Percentiles rank a stretch among this genome's conserved stretches.
phyloP scores from a whole-genome alignment of 2,329 filamentous ascomycete species.

The Sporothrix pseudoabietina region DNA sequence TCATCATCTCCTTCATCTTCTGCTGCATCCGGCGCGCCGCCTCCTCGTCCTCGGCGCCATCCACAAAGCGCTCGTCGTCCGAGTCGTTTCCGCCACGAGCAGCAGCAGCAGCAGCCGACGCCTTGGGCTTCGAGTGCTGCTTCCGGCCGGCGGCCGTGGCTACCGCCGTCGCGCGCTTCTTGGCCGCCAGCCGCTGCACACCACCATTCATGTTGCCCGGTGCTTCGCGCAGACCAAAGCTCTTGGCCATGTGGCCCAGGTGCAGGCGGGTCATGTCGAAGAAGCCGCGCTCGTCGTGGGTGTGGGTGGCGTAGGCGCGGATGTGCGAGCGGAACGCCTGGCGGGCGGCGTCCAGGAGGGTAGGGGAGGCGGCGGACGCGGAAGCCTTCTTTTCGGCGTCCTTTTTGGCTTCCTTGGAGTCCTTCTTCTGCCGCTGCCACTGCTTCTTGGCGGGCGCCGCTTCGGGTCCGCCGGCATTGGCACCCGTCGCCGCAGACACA shows the following conservation, averaged over 20 bases:
- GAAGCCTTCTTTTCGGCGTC: neutral
- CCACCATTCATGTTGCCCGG: constrained; percentile 76
- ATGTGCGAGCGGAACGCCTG: constrained; percentile 91
- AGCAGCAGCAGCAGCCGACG: neutral
- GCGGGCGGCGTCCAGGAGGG: constrained; percentile 74
- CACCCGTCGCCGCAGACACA: neutral
- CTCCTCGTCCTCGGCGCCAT: constrained; percentile 55
- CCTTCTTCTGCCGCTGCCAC: constrained; percentile 21
- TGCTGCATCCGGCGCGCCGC: constrained; percentile 58
- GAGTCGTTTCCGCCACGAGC: constrained; percentile 35
- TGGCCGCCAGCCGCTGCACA: constrained; percentile 49
- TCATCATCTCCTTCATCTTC: constrained; percentile 39
- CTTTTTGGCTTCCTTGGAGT: constrained; percentile 15
- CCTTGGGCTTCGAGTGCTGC: constrained; percentile 11
- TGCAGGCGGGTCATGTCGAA: constrained; percentile 94
- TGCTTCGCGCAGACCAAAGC: constrained; percentile 84
- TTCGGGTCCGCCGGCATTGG: constrained; percentile 30
- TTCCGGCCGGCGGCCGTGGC: constrained; percentile 32
- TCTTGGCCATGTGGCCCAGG: constrained; percentile 90
- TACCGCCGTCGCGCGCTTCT: constrained; percentile 32
- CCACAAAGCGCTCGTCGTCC: constrained; percentile 45
- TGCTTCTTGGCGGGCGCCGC: constrained; percentile 40
- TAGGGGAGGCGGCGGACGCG: constrained; percentile 36
- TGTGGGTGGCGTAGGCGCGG: constrained; percentile 91
- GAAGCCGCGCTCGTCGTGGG: constrained; percentile 77